Evolutionary conservation across 805 yeast genomes (phyloP).

Genomic region (Vanderwaltozyma verrucispora): DNA sequence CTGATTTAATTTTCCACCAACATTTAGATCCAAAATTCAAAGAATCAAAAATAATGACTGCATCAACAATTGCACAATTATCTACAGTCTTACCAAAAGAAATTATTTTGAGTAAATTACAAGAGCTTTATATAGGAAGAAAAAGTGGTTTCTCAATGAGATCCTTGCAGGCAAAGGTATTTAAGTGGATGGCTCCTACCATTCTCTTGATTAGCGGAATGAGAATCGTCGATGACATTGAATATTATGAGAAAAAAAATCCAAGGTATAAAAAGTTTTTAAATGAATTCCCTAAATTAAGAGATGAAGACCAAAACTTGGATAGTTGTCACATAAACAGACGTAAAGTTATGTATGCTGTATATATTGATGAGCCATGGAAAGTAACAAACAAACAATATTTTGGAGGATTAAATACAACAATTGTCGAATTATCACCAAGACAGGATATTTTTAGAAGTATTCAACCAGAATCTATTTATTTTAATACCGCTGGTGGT

Average conservation of each 20-base stretch:
- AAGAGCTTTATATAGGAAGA: conserved; percentile 60
- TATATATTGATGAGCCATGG: conserved; percentile 68
- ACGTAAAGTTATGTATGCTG: conserved; percentile 48
- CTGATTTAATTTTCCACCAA: conserved; percentile 11
- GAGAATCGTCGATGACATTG: conserved; percentile 28
- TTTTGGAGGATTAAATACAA: conserved; percentile 53
- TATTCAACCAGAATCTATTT: conserved; percentile 33
- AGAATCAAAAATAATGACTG: conserved; percentile 18
- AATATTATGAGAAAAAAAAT: conserved; percentile 18
- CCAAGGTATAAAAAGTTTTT: conserved; percentile 41
- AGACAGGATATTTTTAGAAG: conserved; percentile 44
- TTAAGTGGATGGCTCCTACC: conserved; percentile 89
- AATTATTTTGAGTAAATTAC: conserved; percentile 8
- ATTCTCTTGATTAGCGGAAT: conserved; percentile 60
- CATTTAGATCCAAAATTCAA: conserved; percentile 1
- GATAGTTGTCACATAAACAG: conserved; percentile 12
- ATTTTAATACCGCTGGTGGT: conserved; percentile 63
- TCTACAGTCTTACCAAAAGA: conserved; percentile 31
- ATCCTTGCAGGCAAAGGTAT: conserved; percentile 70
- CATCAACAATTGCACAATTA: conserved; percentile 33
- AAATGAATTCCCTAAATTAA: conserved; percentile 37
- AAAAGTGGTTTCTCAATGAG: conserved; percentile 75
- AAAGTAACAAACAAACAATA: conserved; percentile 53
- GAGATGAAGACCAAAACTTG: conserved; percentile 21
- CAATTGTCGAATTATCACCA: conserved; percentile 62